A percentile compares a stretch with the other conserved stretches of the same genome.
Conservation (phyloP, 306 rosid genomes). For the Psophocarpus tetragonolobus region DNA sequence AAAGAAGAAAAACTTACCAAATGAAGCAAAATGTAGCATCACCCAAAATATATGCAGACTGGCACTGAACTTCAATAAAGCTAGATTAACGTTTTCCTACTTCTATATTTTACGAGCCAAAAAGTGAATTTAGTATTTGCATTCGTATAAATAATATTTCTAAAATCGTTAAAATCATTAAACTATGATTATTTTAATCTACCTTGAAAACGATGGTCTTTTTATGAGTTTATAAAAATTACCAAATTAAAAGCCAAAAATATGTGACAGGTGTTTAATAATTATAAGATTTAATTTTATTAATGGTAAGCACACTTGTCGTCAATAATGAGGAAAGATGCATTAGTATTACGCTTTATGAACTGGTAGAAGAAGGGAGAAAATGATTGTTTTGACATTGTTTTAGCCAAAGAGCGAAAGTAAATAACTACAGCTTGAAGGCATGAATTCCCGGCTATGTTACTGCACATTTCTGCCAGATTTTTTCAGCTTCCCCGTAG, state of each 20-base stretch:
- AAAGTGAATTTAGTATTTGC: neutral
- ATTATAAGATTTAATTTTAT: neutral
- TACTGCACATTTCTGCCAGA: slow-evolving; percentile 37
- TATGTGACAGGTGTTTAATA: neutral
- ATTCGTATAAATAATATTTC: neutral
- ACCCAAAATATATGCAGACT: slow-evolving; percentile 32
- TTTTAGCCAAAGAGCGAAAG: neutral
- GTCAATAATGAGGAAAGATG: neutral
- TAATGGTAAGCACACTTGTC: neutral
- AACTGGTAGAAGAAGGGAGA: neutral
- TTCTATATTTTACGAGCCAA: neutral
- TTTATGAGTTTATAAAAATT: neutral
- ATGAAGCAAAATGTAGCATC: slow-evolving; percentile 22
- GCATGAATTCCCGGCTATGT: slow-evolving; percentile 31
- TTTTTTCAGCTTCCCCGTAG: slow-evolving; percentile 28
- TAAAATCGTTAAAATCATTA: neutral
- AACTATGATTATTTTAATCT: neutral
- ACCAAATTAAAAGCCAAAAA: neutral
- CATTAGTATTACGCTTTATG: slow-evolving; percentile 18
- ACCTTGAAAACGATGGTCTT: neutral
- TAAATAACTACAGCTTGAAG: slow-evolving; percentile 31
- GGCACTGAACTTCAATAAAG: slow-evolving; percentile 29
- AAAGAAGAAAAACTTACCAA: slow-evolving; percentile 25
- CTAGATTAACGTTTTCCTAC: slow-evolving; percentile 36
- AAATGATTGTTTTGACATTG: slow-evolving; percentile 17